phyloP scores from a whole-genome alignment of 1,139 yeast genomes.

The Blastobotrys buckinghamii region DNA sequence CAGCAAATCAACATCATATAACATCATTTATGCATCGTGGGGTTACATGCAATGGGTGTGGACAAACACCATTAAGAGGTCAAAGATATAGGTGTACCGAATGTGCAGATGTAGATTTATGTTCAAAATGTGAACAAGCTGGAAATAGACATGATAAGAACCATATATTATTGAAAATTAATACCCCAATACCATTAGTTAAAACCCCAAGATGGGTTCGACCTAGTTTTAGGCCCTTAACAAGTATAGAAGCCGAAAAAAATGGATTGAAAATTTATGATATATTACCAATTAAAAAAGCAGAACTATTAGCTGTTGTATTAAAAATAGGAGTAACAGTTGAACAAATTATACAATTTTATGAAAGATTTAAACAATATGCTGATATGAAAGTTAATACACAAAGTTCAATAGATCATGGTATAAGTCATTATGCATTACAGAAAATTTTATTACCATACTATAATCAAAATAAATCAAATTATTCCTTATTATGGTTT shows the following conservation, averaged over 20 bases:
- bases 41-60: constrained; percentile 29
- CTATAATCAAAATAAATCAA: neutral
- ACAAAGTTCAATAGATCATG: neutral
- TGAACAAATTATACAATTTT: constrained; percentile 1
- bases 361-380: constrained; percentile 8
- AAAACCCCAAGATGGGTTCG: constrained; percentile 28
- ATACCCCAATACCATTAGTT: constrained; percentile 28
- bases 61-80: constrained; percentile 30
- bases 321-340: neutral
- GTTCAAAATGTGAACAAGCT: constrained; percentile 27
- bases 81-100: constrained; percentile 29
- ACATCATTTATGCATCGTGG: constrained; percentile 28
- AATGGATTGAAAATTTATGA: neutral
- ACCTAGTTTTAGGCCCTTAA: constrained; percentile 17
- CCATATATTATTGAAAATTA: constrained; percentile 25
- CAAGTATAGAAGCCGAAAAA: neutral
- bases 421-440: neutral
- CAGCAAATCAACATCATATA: constrained; percentile 22
- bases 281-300: neutral
- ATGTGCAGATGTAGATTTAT: constrained; percentile 32
- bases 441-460: neutral
- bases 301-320: neutral
- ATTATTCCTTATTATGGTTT: neutral
- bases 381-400: constrained; percentile 1
- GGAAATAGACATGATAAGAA: constrained; percentile 20